Evolutionary conservation across 805 yeast genomes (phyloP).

Genomic region (Hanseniaspora vineae): DNA sequence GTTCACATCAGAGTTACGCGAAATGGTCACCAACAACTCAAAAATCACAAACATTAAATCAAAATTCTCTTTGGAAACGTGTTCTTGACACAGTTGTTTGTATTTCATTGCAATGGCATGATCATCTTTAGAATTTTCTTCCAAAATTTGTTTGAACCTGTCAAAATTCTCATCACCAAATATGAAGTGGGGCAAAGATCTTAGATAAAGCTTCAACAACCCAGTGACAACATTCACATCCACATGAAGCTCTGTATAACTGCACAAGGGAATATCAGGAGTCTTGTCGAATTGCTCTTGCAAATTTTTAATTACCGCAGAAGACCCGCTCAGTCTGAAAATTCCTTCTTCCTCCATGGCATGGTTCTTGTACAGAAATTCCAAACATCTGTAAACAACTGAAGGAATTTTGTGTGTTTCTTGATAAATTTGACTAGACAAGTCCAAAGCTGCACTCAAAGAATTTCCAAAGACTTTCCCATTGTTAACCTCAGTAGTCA

Average conservation of each 20-base stretch:
- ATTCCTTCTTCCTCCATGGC: constrained; percentile 85
- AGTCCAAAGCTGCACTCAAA: constrained; percentile 34
- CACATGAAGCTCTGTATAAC: constrained; percentile 24
- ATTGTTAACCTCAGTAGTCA: constrained; percentile 8
- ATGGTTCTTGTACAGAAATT: constrained; percentile 46
- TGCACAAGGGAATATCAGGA: constrained; percentile 55
- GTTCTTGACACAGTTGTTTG: constrained; percentile 20
- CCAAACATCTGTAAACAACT: constrained; percentile 63
- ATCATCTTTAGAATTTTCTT: constrained; percentile 21
- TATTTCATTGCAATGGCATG: constrained; percentile 19
- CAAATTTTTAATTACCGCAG: constrained; percentile 55
- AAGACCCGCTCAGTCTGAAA: constrained; percentile 82
- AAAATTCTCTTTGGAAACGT: constrained; percentile 40
- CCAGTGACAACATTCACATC: constrained; percentile 88
- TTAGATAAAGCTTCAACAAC: constrained; percentile 62
- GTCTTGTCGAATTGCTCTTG: constrained; percentile 56
- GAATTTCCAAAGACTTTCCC: constrained; percentile 55
- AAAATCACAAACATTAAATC: constrained; percentile 55
- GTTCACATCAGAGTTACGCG: constrained; percentile 46
- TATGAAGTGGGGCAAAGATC: constrained; percentile 64
- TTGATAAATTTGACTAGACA: constrained; percentile 34
- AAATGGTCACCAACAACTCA: constrained; percentile 51
- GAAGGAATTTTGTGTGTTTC: constrained; percentile 43
- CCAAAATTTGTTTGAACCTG: constrained; percentile 27
- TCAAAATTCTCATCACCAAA: constrained; percentile 39